phyloP scores from a whole-genome alignment of 331 rosid genomes.

The Spiraea crenata region DNA sequence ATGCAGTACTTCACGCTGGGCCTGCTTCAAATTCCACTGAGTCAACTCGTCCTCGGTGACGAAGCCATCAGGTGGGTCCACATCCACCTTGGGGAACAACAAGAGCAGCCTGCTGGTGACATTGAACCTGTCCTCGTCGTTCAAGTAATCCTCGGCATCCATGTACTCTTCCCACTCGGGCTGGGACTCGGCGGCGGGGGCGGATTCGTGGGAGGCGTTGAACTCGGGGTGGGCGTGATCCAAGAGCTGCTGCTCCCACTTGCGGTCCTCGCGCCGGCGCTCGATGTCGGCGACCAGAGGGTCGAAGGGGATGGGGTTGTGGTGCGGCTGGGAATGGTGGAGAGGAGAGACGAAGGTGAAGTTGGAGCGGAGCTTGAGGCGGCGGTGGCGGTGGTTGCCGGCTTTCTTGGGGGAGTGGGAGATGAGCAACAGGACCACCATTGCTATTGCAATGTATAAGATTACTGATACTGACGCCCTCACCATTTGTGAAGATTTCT shows the following conservation, averaged over 20 bases:
- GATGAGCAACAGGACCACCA: conserved; percentile 53
- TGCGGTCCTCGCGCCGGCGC: conserved; percentile 82
- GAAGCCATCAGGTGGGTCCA: conserved; percentile 58
- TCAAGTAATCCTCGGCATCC: conserved; percentile 83
- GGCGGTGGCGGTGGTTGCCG: conserved; percentile 63
- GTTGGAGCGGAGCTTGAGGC: conserved; percentile 85
- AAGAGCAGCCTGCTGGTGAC: conserved; percentile 56
- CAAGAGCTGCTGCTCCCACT: conserved; percentile 68
- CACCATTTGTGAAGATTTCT: conserved; percentile 35
- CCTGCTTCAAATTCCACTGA: conserved; percentile 72
- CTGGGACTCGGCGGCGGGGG: conserved; percentile 71
- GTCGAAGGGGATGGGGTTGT: conserved; percentile 66
- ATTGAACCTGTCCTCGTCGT: conserved; percentile 84
- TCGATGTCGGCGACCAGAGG: conserved; percentile 86
- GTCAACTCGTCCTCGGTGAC: conserved; percentile 69
- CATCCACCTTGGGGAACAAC: conserved; percentile 82
- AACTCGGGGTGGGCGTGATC: conserved; percentile 32
- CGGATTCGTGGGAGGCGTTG: conserved; percentile 28
- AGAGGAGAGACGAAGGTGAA: conserved; percentile 46
- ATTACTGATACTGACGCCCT: conserved; percentile 56
- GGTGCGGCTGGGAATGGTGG: conserved; percentile 29
- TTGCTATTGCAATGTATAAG: conserved; percentile 52
- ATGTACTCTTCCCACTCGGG: conserved; percentile 92
- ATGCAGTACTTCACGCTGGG: conserved; percentile 66
- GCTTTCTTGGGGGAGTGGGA: conserved; percentile 54